A percentile compares a stretch with the other conserved stretches of the same genome.
phyloP scores from a whole-genome alignment of 495 filamentous ascomycete genomes.

The Daldinia childiae region DNA sequence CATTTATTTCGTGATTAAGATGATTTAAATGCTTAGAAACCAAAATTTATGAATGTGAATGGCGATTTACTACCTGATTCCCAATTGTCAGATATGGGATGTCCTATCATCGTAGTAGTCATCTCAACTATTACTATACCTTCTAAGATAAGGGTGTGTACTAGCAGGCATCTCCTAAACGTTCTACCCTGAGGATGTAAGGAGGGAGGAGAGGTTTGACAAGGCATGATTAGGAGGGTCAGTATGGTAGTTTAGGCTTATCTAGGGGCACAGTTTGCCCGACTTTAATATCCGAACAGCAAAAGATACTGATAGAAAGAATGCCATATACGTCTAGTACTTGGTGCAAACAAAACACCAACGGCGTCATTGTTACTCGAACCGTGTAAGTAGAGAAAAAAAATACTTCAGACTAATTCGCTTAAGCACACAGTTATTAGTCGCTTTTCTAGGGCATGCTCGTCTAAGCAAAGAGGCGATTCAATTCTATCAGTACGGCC shows the following conservation, averaged over 20 bases:
- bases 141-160: background rate
- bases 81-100: background rate
- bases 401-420: conserved; percentile 1
- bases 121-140: background rate
- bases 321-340: background rate
- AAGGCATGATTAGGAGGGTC: background rate
- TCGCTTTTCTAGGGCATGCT: background rate
- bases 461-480: background rate
- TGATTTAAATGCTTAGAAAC: background rate
- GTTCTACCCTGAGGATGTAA: background rate
- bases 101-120: background rate
- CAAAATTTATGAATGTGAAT: background rate
- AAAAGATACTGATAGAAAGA: background rate
- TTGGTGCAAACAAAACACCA: conserved; percentile 1
- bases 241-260: background rate
- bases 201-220: background rate
- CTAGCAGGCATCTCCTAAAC: background rate
- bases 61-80: background rate
- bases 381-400: background rate
- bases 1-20: background rate
- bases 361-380: background rate
- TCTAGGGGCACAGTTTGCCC: background rate
- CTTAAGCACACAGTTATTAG: background rate
- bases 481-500: background rate
- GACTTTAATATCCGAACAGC: background rate